Evolutionary conservation across 1,284 basidiomycete genomes (phyloP).

Genomic region (Papiliotrema flavescens): DNA sequence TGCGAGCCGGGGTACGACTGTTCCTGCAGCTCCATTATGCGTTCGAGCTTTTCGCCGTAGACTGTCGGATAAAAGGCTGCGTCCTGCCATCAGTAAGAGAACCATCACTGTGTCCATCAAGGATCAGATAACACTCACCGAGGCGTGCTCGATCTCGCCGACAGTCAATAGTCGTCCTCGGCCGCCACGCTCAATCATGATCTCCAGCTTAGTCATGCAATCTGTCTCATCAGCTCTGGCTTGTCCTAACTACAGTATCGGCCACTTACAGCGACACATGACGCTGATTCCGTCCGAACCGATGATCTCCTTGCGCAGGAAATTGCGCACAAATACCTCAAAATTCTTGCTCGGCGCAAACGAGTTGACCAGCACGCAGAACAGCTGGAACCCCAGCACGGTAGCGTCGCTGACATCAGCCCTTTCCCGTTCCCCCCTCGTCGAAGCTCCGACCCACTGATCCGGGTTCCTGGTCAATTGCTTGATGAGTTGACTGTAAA

Average conservation of each 20-base stretch:
- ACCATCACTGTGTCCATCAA: conserved; percentile 2
- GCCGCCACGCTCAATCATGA: conserved; percentile 73
- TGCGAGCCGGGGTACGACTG: conserved; percentile 75
- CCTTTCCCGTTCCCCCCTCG: not conserved
- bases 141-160: conserved; percentile 82
- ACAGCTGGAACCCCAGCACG: conserved; percentile 85
- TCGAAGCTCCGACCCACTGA: conserved; percentile 54
- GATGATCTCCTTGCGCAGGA: conserved; percentile 65
- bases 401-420: conserved; percentile 62
- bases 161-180: conserved; percentile 73
- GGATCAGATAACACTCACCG: conserved; percentile 53
- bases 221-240: conserved; percentile 44
- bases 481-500: conserved; percentile 87
- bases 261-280: conserved; percentile 67
- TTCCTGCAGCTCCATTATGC: conserved; percentile 75
- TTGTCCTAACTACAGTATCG: not conserved
- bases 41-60: conserved; percentile 81
- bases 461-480: conserved; percentile 78
- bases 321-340: conserved; percentile 71
- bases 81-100: conserved; percentile 58
- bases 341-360: conserved; percentile 90
- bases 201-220: conserved; percentile 66
- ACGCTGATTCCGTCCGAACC: conserved; percentile 70
- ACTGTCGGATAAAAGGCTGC: conserved; percentile 90
- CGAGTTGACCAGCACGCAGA: conserved; percentile 79